Base-by-base conservation (phyloP, 139 green algal species). In the Tetraselmis striata region DNA sequence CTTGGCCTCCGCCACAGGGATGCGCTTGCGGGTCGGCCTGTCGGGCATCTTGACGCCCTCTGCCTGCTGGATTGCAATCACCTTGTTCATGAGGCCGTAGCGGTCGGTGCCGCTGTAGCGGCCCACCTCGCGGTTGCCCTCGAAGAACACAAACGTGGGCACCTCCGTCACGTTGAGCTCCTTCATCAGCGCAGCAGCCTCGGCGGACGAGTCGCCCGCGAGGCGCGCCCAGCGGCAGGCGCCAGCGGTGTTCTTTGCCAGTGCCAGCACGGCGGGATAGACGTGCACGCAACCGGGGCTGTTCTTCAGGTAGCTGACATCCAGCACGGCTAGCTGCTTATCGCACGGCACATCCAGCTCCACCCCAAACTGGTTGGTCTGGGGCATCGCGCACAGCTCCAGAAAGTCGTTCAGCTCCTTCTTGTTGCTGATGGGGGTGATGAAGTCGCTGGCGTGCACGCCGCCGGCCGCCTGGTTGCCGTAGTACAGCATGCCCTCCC, bases 231-330 rank as follows among this genome's bases (percentile, higher is more conserved):
- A 87, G 23, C 79, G 76, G 29, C 58, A 79, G 29, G 59, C 45
- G 18, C 83, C 83, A 0, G 79, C 76, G 1, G 80, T 84, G 79
- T 87, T 87, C 76, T 80, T 84, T 24, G 83, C 80, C 5, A 87
- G 78, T 23, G 83, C 81, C 28, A 87, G n/a, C 26, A 87, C 78
- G 27, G 83, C 83, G 28, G 83, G 83, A 81, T 82, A 87, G 80
- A 87, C 84, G 31, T 81, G 28, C 32, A 87, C 27, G 83, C 83
- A 87, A 26, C 59, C 32, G 27, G 79, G 79, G 29, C 58, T 59
- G 45, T 84, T 28, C 45, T 82, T 81, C 25, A 80, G 29, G 58
- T 80, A 28, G 1, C 32, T 67, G 28, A 83, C 75, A 81, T 87
- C 83, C 28, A 87, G 29, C 27, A 87, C 76, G 24, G 83, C 80